phyloP scores from a whole-genome alignment of 208 protist species.

The Trypanosoma melophagium region DNA sequence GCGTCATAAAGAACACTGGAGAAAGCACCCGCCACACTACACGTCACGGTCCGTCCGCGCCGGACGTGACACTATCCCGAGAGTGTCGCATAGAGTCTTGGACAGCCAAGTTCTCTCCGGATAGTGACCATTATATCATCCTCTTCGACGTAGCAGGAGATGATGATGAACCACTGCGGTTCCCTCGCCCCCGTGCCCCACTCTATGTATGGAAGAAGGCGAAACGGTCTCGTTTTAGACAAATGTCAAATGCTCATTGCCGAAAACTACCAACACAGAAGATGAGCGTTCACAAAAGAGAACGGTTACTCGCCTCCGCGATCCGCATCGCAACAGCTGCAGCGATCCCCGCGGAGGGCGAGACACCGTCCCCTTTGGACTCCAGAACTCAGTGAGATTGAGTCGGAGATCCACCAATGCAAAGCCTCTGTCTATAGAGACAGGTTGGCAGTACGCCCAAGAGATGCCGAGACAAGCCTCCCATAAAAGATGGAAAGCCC shows the following conservation, averaged over 20 bases:
- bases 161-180: background rate
- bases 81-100: background rate
- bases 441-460: background rate
- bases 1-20: slow-evolving; percentile 7
- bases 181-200: background rate
- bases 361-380: background rate
- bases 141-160: slow-evolving; percentile 9
- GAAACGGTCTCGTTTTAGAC: background rate
- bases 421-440: background rate
- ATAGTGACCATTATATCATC: background rate
- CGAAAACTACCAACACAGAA: background rate
- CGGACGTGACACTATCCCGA: slow-evolving; percentile 8
- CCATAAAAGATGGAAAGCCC: background rate
- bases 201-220: slow-evolving; percentile 4
- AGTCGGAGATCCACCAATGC: background rate
- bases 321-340: slow-evolving; percentile 3
- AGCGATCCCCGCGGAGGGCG: background rate
- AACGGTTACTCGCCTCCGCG: background rate
- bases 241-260: background rate
- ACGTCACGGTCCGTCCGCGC: background rate
- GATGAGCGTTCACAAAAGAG: background rate
- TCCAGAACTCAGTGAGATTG: background rate
- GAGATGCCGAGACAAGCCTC: slow-evolving; percentile 8
- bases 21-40: background rate
- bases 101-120: background rate